A percentile compares a stretch with the other conserved stretches of the same genome.
Evolutionary conservation across 176 grass and related monocot genomes (phyloP).

Genomic region (Raddia guianensis): DNA sequence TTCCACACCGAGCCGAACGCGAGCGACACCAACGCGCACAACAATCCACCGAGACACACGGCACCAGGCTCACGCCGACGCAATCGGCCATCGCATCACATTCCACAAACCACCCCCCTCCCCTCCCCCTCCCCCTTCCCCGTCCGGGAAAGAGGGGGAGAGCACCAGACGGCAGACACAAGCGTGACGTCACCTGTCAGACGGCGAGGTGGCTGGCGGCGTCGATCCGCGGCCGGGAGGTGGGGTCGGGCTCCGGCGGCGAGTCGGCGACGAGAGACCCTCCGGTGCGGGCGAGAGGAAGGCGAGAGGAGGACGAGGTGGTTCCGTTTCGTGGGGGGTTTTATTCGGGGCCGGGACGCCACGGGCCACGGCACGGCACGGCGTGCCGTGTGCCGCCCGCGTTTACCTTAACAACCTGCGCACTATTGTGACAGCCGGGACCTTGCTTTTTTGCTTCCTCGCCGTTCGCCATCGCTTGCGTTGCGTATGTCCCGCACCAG

Average conservation of each 20-base stretch:
- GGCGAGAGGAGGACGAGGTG: neutral
- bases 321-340: neutral
- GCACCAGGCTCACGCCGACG: neutral
- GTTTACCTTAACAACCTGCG: slow-evolving; percentile 37
- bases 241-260: neutral
- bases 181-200: slow-evolving; percentile 2
- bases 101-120: neutral
- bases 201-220: neutral
- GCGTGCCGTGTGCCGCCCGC: neutral
- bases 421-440: neutral
- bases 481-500: too few relatives aligned
- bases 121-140: too few relatives aligned
- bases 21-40: neutral
- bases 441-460: too few relatives aligned
- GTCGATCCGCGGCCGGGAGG: neutral
- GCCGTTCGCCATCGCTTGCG: too few relatives aligned
- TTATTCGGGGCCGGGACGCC: too few relatives aligned
- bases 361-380: too few relatives aligned
- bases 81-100: neutral
- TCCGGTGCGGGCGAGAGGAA: neutral
- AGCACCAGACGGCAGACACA: neutral
- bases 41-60: neutral
- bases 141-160: neutral
- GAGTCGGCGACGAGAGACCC: neutral
- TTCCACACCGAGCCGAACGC: neutral